A percentile compares a stretch with the other conserved stretches of the same genome.
phyloP scores from a whole-genome alignment of 2,329 filamentous ascomycete species.

The Sporothrix euskadiensis region DNA sequence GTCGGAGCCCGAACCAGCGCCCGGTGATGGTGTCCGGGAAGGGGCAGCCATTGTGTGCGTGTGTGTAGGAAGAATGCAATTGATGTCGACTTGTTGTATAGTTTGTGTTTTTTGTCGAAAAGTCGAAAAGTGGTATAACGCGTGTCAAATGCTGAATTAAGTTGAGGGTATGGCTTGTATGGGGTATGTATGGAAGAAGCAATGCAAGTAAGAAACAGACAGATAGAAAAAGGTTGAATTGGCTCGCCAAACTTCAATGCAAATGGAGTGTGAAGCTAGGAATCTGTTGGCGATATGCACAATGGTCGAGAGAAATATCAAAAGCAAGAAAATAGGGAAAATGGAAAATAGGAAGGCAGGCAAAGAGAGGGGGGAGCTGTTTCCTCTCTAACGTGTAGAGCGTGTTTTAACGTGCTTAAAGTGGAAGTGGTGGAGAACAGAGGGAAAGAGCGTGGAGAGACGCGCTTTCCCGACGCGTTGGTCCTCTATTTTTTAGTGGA shows the following conservation, averaged over 20 bases:
- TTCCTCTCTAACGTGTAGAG: slow-evolving; percentile 3
- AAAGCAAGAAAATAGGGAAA: background rate
- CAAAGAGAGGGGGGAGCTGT: slow-evolving; percentile 13
- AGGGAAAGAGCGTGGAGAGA: slow-evolving; percentile 20
- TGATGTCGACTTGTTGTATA: background rate
- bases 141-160: slow-evolving; percentile 4
- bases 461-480: slow-evolving; percentile 27
- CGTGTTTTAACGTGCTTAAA: background rate
- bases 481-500: slow-evolving; percentile 22
- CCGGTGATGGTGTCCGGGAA: slow-evolving; percentile 34
- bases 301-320: background rate
- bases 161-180: background rate
- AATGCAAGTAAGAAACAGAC: slow-evolving; percentile 12
- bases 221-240: slow-evolving; percentile 12
- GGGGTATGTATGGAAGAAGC: background rate
- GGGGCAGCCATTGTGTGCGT: slow-evolving; percentile 27
- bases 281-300: background rate
- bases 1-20: slow-evolving; percentile 50
- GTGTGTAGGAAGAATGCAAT: background rate
- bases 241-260: background rate
- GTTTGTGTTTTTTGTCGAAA: background rate
- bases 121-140: background rate
- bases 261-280: background rate
- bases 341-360: background rate
- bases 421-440: background rate